Base-by-base conservation (phyloP, 2,329 filamentous ascomycete genomes). In the Epichloe coenophiala region DNA sequence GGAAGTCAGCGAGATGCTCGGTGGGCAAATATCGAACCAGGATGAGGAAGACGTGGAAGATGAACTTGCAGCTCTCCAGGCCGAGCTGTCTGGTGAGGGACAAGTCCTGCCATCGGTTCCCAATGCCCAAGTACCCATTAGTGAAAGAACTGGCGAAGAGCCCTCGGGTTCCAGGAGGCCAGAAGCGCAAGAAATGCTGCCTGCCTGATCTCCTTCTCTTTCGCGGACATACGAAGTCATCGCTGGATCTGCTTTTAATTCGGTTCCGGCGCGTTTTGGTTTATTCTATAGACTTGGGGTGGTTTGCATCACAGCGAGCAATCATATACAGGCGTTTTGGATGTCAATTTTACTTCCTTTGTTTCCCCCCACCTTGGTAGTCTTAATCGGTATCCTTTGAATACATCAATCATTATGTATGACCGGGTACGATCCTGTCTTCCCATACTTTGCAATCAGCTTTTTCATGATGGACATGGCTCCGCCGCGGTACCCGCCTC, bases 1-100 rank as follows among this genome's bases (percentile, higher is more conserved):
- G 86, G 91, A 98, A 72, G 79, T 98, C 59, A 93, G 84, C 68
- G 88, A 95, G 47, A 86, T 96, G 78, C 79, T 98, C 3, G 86
- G 84, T 36, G 86, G 86, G 12, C 81, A 84, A 59, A 90, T 98
- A 72, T 88, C 89, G 13, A 93, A 89, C 62, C 86, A 94, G 61
- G 93, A 98, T 67, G 93, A 98, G 67, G 91, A 97, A 62, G 93
- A 96, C 62, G 93, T 98, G 36, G 93, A 98, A 65, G 90, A 96
- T 62, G 93, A 98, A 70, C 73, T 98, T 48, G 88, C 86, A 50
- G 84, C 83, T 1, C 74, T 98, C 56, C 86, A 90, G 65, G 63
- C 66, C 54, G 66, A 69, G 50, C 52, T 69, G 33, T 48, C 59
- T 7, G 59, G 56, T 1, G 51, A 57, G 21, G 48, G 50, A 46